Conservation (phyloP, 148 eudicot genomes). For the Rhododendron vialii region DNA sequence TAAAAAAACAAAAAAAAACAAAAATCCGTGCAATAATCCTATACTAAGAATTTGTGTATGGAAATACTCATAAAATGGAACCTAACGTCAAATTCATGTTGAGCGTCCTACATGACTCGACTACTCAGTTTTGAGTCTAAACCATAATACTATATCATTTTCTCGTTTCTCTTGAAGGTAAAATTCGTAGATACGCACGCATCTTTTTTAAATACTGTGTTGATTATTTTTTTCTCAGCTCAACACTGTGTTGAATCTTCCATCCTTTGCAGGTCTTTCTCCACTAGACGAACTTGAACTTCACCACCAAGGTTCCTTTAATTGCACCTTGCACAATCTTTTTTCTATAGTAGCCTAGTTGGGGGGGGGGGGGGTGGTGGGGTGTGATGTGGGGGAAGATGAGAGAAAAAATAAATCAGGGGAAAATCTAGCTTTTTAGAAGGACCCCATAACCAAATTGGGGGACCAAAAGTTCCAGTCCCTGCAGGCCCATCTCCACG, state of each 20-base stretch:
- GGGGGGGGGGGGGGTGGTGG: too few relatives aligned
- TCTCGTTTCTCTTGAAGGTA: background rate
- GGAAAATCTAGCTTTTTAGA: background rate
- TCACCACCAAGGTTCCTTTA: background rate
- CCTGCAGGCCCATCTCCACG: background rate
- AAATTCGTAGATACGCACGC: background rate
- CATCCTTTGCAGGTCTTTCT: background rate
- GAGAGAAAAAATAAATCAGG: background rate
- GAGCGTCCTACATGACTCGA: background rate
- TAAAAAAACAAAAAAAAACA: background rate
- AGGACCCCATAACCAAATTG: background rate
- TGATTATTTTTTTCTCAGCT: background rate
- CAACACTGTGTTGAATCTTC: background rate
- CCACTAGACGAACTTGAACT: background rate
- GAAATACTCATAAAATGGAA: background rate
- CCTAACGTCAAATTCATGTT: background rate
- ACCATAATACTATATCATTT: background rate
- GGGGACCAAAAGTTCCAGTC: background rate
- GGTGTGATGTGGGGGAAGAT: too few relatives aligned
- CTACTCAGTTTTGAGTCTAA: background rate
- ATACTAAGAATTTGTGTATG: background rate
- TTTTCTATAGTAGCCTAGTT: background rate
- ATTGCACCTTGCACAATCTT: background rate
- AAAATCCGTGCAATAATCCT: background rate
- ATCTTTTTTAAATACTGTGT: background rate